Evolutionary conservation across 257 asterid species (phyloP).

Genomic region (Thymus quinquecostatus): DNA sequence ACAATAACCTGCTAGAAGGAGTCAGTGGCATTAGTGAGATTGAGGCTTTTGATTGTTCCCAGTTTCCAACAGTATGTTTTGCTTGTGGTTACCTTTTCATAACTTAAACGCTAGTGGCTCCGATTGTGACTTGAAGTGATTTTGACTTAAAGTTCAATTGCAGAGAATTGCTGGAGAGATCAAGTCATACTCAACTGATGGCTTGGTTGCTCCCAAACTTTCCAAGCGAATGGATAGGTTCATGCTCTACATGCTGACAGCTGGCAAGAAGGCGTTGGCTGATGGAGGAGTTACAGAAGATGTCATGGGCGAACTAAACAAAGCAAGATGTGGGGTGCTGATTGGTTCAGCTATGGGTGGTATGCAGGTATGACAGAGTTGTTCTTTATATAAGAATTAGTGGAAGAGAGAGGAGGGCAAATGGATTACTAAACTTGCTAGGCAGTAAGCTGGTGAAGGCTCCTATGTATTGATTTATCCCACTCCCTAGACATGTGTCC

Average conservation of each 20-base stretch:
- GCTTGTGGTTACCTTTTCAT: slow-evolving; percentile 21
- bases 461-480: neutral
- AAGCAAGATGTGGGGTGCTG: slow-evolving; percentile 82
- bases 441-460: neutral
- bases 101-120: slow-evolving; percentile 26
- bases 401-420: neutral
- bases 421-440: slow-evolving; percentile 23
- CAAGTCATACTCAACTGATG: slow-evolving; percentile 86
- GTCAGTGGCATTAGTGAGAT: slow-evolving; percentile 89
- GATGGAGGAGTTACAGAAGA: slow-evolving; percentile 86
- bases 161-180: slow-evolving; percentile 99
- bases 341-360: slow-evolving; percentile 99
- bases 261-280: slow-evolving; percentile 93
- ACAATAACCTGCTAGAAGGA: slow-evolving; percentile 86
- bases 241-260: slow-evolving; percentile 97
- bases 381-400: slow-evolving; percentile 16
- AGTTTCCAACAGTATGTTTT: slow-evolving; percentile 78
- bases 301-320: slow-evolving; percentile 67
- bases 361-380: slow-evolving; percentile 66
- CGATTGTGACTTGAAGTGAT: slow-evolving; percentile 31
- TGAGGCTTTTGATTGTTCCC: slow-evolving; percentile 88
- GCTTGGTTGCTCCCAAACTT: slow-evolving; percentile 93
- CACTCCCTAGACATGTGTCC: neutral
- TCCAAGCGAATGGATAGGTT: slow-evolving; percentile 92
- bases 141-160: slow-evolving; percentile 27